These are phyloP conservation scores for Colletotrichum sp. DNA, from an alignment of 2,329 filamentous ascomycete genomes.

Conservation along the genomic window DNA sequence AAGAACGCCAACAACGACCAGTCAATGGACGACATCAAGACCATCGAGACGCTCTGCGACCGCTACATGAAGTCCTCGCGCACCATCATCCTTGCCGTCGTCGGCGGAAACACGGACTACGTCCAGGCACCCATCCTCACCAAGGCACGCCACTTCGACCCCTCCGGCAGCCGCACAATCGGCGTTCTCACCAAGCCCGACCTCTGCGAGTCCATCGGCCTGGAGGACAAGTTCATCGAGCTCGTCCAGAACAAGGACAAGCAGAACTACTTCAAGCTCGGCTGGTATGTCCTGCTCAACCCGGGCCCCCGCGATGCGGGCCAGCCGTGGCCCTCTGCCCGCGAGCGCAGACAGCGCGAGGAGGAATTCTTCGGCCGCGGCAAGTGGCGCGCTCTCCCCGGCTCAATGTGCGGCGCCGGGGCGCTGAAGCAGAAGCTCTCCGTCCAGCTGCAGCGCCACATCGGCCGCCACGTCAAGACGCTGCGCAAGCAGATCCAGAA, in stretches of 20 bases:
- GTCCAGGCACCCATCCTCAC: conserved; percentile 57
- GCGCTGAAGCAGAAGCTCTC: conserved; percentile 55
- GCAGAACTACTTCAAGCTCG: conserved; percentile 55
- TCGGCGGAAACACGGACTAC: conserved; percentile 61
- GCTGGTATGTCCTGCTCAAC: conserved; percentile 58
- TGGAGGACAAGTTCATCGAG: conserved; percentile 60
- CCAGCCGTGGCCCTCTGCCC: conserved; percentile 47
- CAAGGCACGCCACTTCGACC: conserved; percentile 56
- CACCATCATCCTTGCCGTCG: conserved; percentile 60
- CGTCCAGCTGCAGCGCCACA: conserved; percentile 55
- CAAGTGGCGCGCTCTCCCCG: conserved; percentile 53
- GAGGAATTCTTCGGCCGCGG: conserved; percentile 54
- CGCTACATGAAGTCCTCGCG: conserved; percentile 61
- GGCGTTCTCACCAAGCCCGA: conserved; percentile 59
- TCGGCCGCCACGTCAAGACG: conserved; percentile 56
- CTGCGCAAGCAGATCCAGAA: conserved; percentile 56
- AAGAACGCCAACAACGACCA: conserved; percentile 58
- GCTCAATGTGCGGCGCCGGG: conserved; percentile 50
- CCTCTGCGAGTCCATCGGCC: conserved; percentile 56
- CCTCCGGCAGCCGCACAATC: conserved; percentile 52
- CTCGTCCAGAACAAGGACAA: conserved; percentile 55
- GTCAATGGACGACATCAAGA: conserved; percentile 55
- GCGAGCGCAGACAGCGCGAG: conserved; percentile 47
- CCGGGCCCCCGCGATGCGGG: conserved; percentile 47
- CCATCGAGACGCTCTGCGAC: conserved; percentile 56